Base-by-base conservation (phyloP, 2,329 filamentous ascomycete species). In the Aspergillus pseudonomiae region DNA sequence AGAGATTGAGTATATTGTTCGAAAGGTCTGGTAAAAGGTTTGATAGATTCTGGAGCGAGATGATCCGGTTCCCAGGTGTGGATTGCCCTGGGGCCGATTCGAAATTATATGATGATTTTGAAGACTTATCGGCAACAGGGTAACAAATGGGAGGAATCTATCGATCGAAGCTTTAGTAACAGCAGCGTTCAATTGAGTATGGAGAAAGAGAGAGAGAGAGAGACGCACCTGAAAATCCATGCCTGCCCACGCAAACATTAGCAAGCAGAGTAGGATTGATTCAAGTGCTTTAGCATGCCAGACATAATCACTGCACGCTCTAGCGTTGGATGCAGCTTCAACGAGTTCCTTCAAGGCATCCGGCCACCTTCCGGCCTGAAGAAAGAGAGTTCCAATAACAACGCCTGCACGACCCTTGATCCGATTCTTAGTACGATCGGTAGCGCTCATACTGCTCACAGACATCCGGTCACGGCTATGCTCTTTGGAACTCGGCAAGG, bases 201-300 rank as follows among this genome's bases (percentile, higher is more conserved):
- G 55, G 45, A 34, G 14, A 34, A 6, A 36, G 14, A 14, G 5
- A 34, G 34, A 14, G 14, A 16, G 16, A 34, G 36, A 45, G 6
- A 48, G n/a, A 62, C 68, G 58, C 68, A 79, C 78, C 71, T 80
- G 77, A 59, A 98, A 98, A 73, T 95, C 91, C 71, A 94, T 83
- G 4, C 89, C 91, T 41, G 90, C 87, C 91, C 93, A 97, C 34
- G 89, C 91, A 65, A 96, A 88, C 71, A 98, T 86, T 46, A 98
- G 74, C 68, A 98, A 84, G 73, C 91, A 93, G 30, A 96, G 84
- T 54, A 95, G 81, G 64, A 96, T 92, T 32, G 94, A 88, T 75
- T 99, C 96, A 24, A 99, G 83, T 1, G 93, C 94, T 78, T 98
- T 98, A 21, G 92, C 95, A 79, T 97, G 93, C 94, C 95, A 99